These are phyloP conservation scores for Linanthus parryae DNA, from an alignment of 148 eudicot species.

Conservation along the genomic window DNA sequence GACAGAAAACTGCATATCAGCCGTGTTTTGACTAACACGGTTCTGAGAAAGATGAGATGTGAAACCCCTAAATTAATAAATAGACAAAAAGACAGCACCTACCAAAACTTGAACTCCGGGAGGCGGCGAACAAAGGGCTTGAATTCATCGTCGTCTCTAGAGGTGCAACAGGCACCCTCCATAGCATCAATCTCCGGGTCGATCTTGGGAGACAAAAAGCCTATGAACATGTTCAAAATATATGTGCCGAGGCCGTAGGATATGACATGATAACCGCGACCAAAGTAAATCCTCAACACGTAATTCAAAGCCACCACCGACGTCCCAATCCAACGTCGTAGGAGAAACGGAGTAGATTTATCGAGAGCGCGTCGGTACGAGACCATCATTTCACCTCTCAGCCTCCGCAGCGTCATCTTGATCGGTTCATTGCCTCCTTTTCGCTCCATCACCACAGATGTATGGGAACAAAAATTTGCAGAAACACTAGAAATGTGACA, in stretches of 20 bases:
- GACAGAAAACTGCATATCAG: no score
- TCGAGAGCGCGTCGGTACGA: conserved; percentile 55
- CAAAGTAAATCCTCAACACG: conserved; percentile 44
- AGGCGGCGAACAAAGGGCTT: conserved; percentile 79
- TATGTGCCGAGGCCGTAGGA: conserved; percentile 79
- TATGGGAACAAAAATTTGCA: no score
- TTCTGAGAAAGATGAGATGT: no score
- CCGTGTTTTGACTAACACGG: no score
- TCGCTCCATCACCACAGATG: no score
- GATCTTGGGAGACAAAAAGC: conserved; percentile 74
- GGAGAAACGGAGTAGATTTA: conserved; percentile 51
- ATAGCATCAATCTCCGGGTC: conserved; percentile 74
- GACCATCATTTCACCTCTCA: conserved; percentile 36
- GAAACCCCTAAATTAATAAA: no score
- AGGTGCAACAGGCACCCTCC: conserved; percentile 53
- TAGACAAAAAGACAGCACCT: no score
- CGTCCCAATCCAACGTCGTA: conserved; percentile 68
- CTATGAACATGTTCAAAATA: conserved; percentile 68
- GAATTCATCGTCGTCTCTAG: conserved; percentile 62
- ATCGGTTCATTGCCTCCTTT: no score
- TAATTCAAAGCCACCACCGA: conserved; percentile 36
- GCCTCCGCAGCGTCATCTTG: no score
- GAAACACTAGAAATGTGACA: no score
- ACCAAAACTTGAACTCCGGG: conserved; percentile 85
- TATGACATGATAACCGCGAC: conserved; percentile 66